phyloP scores from a whole-genome alignment of 192 early-diverging fungal genomes.

The Diversispora epigaea region DNA sequence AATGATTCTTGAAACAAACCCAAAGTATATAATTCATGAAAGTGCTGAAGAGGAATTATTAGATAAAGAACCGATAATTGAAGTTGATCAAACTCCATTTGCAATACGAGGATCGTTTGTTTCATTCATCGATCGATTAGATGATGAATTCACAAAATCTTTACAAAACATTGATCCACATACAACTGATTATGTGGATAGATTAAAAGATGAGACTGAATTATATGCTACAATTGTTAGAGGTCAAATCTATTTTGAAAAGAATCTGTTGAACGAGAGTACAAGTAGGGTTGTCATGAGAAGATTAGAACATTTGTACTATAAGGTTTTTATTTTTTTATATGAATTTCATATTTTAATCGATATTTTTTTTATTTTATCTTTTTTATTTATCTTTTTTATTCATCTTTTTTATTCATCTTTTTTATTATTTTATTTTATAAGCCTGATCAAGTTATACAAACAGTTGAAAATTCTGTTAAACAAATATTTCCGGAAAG shows the following conservation, averaged over 20 bases:
- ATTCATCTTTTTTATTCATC: no score
- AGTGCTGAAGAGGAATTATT: slow-evolving; percentile 62
- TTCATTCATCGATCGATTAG: slow-evolving; percentile 87
- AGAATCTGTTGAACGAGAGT: slow-evolving; percentile 54
- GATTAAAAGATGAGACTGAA: slow-evolving; percentile 85
- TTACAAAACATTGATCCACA: slow-evolving; percentile 97
- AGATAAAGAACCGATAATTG: slow-evolving; percentile 57
- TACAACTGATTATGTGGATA: slow-evolving; percentile 92
- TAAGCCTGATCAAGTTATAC: slow-evolving; percentile 84
- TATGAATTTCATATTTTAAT: no score
- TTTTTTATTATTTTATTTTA: neutral
- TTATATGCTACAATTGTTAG: slow-evolving; percentile 89
- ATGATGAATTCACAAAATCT: slow-evolving; percentile 96
- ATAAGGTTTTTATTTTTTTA: slow-evolving; percentile 67
- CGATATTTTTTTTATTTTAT: neutral
- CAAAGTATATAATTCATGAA: slow-evolving; percentile 69
- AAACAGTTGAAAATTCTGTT: slow-evolving; percentile 62
- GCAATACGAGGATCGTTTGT: slow-evolving; percentile 81
- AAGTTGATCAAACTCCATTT: slow-evolving; percentile 51
- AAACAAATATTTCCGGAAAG: slow-evolving; percentile 48
- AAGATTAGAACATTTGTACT: slow-evolving; percentile 95
- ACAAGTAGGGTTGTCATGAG: slow-evolving; percentile 78
- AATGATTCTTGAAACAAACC: slow-evolving; percentile 73
- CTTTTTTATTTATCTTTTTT: neutral
- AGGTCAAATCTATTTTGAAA: slow-evolving; percentile 84